A percentile compares a stretch with the other conserved stretches of the same genome.
phyloP scores from a whole-genome alignment of 2,329 filamentous ascomycete genomes.

The Exophiala dermatitidis region DNA sequence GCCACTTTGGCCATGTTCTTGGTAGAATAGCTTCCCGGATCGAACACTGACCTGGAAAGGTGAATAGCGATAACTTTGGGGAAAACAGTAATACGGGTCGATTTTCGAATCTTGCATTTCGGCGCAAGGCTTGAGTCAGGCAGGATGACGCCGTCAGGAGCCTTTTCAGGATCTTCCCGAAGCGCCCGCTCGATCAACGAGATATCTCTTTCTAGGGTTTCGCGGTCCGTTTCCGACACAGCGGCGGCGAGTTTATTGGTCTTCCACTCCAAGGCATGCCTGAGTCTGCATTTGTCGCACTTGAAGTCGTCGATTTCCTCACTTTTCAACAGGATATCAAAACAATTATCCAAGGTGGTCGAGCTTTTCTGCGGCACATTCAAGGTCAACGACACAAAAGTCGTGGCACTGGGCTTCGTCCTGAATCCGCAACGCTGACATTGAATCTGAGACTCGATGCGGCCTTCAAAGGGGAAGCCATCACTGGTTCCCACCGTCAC shows the following conservation, averaged over 20 bases:
- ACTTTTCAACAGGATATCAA: slow-evolving; percentile 88
- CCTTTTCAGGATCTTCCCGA: slow-evolving; percentile 70
- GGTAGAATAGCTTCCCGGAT: slow-evolving; percentile 64
- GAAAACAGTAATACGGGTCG: slow-evolving; percentile 79
- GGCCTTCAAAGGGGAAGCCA: slow-evolving; percentile 86
- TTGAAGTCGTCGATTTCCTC: slow-evolving; percentile 97
- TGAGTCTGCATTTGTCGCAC: slow-evolving; percentile 84
- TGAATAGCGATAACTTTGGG: slow-evolving; percentile 88
- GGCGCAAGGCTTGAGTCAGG: slow-evolving; percentile 69
- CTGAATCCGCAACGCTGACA: slow-evolving; percentile 85
- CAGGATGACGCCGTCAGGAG: slow-evolving; percentile 63
- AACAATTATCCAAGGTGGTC: slow-evolving; percentile 76
- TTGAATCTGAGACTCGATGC: slow-evolving; percentile 88
- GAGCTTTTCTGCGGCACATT: slow-evolving; percentile 79
- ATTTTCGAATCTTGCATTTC: slow-evolving; percentile 74
- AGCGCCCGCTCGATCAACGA: slow-evolving; percentile 62
- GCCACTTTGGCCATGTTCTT: slow-evolving; percentile 94
- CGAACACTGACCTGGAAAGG: slow-evolving; percentile 87
- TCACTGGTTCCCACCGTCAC: slow-evolving; percentile 42
- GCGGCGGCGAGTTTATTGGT: slow-evolving; percentile 53
- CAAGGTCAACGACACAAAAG: slow-evolving; percentile 85
- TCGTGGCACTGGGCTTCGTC: slow-evolving; percentile 72
- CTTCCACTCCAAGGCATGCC: slow-evolving; percentile 64
- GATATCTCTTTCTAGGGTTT: slow-evolving; percentile 52
- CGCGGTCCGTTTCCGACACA: slow-evolving; percentile 47